phyloP scores from a whole-genome alignment of 2,329 filamentous ascomycete species.

The Drechslerella dactyloides region DNA sequence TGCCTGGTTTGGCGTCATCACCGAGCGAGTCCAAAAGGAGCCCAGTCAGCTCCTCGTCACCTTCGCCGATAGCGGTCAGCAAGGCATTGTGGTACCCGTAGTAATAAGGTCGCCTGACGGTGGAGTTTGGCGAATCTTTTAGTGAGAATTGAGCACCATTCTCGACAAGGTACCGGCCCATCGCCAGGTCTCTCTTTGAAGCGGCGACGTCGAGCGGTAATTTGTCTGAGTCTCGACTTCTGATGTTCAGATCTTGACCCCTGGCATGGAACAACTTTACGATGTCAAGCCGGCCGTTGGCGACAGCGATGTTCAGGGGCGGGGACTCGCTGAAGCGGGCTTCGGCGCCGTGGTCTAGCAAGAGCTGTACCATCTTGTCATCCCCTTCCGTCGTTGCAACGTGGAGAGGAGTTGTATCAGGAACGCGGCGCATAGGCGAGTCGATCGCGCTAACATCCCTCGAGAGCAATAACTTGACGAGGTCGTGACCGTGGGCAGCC shows the following conservation, averaged over 20 bases:
- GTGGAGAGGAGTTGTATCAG: conserved; percentile 10
- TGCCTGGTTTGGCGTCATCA: conserved; percentile 10
- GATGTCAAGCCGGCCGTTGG: conserved; percentile 12
- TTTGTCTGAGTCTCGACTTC: not conserved
- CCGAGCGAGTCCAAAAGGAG: conserved; percentile 16
- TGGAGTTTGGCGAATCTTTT: not conserved
- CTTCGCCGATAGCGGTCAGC: conserved; percentile 17
- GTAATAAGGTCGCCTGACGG: conserved; percentile 2
- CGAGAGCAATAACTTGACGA: conserved; percentile 14
- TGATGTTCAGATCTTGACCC: conserved; percentile 17
- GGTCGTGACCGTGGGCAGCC: conserved; percentile 12
- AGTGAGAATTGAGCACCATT: conserved; percentile 15
- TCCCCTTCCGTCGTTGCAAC: conserved; percentile 15
- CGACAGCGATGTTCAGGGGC: conserved; percentile 18
- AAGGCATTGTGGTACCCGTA: conserved; percentile 19
- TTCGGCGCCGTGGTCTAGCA: conserved; percentile 19
- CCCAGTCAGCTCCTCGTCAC: conserved; percentile 10
- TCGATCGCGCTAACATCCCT: conserved; percentile 10
- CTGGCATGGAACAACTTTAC: conserved; percentile 21
- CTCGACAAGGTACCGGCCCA: conserved; percentile 15
- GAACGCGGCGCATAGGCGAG: not conserved
- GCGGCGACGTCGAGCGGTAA: conserved; percentile 15
- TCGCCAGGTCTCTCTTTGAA: conserved; percentile 9
- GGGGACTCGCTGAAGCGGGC: conserved; percentile 12
- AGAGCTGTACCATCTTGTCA: conserved; percentile 19